Conservation (phyloP, 371 early-diverging fungal species). For the Rhizopus delemar region DNA sequence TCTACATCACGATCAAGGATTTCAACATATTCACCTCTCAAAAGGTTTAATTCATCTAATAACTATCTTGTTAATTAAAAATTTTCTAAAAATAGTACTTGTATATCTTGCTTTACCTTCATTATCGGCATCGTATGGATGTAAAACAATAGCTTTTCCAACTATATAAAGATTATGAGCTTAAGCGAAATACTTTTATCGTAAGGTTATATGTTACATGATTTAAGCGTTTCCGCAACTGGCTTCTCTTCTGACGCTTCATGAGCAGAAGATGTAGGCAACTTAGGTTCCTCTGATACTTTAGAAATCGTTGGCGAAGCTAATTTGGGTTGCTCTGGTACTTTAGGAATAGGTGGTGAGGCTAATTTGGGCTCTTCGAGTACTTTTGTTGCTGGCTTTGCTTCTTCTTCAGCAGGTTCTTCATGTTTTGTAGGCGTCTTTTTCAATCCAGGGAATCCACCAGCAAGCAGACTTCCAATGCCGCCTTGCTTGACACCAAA, state of each 20-base stretch:
- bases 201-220: constrained; percentile 3
- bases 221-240: neutral
- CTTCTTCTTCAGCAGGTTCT: constrained; percentile 1
- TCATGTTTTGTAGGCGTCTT: constrained; percentile 24
- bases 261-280: constrained; percentile 4
- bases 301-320: constrained; percentile 7
- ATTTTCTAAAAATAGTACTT: neutral
- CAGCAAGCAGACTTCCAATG: constrained; percentile 75
- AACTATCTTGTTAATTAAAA: neutral
- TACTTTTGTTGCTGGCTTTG: constrained; percentile 5
- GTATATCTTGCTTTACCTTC: constrained; percentile 40
- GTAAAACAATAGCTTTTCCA: constrained; percentile 55
- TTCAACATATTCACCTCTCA: constrained; percentile 52
- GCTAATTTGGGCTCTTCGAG: constrained; percentile 10
- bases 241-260: neutral
- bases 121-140: constrained; percentile 60
- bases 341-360: constrained; percentile 3
- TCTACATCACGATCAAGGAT: constrained; percentile 57
- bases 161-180: constrained; percentile 11
- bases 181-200: neutral
- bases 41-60: constrained; percentile 57
- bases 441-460: constrained; percentile 41
- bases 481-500: constrained; percentile 84
- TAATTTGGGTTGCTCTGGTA: constrained; percentile 2
- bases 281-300: constrained; percentile 10